These are phyloP conservation scores for Metarhizium humberi DNA, from an alignment of 2,329 filamentous ascomycete species.

Conservation along the genomic window DNA sequence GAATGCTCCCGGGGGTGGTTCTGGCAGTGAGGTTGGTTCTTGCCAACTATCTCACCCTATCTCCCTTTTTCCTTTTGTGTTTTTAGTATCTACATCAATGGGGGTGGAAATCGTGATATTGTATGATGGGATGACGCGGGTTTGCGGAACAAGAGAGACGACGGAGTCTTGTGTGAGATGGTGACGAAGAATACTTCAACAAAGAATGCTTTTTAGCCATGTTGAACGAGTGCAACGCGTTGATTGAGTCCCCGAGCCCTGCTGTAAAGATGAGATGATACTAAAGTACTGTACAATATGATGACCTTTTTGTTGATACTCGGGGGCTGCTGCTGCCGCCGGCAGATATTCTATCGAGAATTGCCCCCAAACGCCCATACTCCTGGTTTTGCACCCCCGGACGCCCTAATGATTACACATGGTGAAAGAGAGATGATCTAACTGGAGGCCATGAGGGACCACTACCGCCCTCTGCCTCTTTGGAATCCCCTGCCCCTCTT, in stretches of 20 bases:
- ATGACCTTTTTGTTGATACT: too few relatives aligned
- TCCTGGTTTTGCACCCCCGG: background rate
- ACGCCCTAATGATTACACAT: background rate
- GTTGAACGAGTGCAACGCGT: background rate
- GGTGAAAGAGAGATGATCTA: background rate
- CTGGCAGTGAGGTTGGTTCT: too few relatives aligned
- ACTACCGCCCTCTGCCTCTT: slow-evolving; percentile 8
- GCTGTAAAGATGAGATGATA: background rate
- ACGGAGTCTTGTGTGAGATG: background rate
- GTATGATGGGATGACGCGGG: too few relatives aligned
- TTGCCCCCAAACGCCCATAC: background rate
- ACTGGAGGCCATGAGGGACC: background rate
- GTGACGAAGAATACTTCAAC: background rate
- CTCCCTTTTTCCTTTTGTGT: too few relatives aligned
- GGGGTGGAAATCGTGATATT: too few relatives aligned
- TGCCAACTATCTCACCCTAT: too few relatives aligned
- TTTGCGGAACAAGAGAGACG: background rate
- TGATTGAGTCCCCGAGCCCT: background rate
- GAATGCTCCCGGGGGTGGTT: background rate
- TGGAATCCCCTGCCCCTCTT: slow-evolving; percentile 18
- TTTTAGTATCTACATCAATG: too few relatives aligned
- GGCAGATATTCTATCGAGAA: too few relatives aligned
- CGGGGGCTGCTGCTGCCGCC: too few relatives aligned
- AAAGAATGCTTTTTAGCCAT: background rate
- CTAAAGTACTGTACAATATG: background rate